Base-by-base conservation (phyloP, 805 yeast genomes). In the Wickerhamiella siamensis region DNA sequence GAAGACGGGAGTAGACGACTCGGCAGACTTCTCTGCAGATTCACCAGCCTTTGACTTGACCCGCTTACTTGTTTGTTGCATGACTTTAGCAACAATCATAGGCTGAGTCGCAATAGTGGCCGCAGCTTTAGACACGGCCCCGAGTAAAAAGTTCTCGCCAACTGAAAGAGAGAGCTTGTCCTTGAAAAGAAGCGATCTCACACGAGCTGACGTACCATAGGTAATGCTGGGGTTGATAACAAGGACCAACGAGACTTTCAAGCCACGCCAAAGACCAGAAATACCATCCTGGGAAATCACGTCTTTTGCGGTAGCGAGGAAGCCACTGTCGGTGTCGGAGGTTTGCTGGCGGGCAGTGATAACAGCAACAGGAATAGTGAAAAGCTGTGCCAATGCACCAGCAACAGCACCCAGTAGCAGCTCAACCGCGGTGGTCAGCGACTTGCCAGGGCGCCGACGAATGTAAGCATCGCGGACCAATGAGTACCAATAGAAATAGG, bases 401-500 rank as follows among this genome's bases (percentile, higher is more conserved):
- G 94, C 91, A 38, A 76, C 60, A 2, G 87, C 83, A 1, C 94
- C 94, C 31, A 83, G 64, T 9, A 71, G 57, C 49, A 83, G 69
- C 59, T 83, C 94, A 47, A 74, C 74, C 1, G 74, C 63, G 0
- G 91, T 80, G 37, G 73, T 65, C 31, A 67, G 61, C 6, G 45
- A 24, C 5, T 41, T 35, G 49, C 50, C 18, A 53, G 54, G 61
- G 59, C 49, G 63, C 56, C 43, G 44, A 66, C 59, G 62, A 45
- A 71, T 66, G 59, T 74, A 77, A 15, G 69, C 60, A 41, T 70
- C 68, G 47, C 83, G 72, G 15, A 82, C 75, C 33, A 80, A 62
- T 4, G 86, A 77, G 60, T 83, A 83, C 91, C 93, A 83, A 60
- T 82, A 83, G 59, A 83, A 83, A 59, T 83, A 83, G 24, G 83